Evolutionary conservation across 2,329 filamentous ascomycete species (phyloP).

Genomic region (Ophiostoma ulmi): DNA sequence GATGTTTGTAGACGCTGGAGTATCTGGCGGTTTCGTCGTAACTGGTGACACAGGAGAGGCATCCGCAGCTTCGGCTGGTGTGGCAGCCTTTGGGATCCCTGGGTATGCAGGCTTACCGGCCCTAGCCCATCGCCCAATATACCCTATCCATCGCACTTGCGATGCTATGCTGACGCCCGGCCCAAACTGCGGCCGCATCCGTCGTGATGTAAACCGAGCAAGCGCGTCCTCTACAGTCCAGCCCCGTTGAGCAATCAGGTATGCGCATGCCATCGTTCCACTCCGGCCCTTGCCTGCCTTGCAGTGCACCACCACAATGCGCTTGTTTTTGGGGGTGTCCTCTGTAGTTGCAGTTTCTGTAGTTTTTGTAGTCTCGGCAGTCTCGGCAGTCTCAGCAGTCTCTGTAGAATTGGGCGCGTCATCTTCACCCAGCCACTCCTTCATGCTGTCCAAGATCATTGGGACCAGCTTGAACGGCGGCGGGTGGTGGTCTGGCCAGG

Average conservation of each 20-base stretch:
- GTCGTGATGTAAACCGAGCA: conserved; percentile 63
- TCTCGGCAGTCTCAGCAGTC: too few species aligned
- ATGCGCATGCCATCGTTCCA: conserved; percentile 81
- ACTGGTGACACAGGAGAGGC: background rate
- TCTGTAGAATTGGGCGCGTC: background rate
- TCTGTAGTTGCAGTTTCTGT: conserved; percentile 38
- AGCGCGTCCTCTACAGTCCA: conserved; percentile 52
- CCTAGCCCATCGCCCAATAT: conserved; percentile 80
- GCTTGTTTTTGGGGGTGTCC: background rate
- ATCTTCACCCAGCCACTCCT: conserved; percentile 65
- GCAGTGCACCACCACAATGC: conserved; percentile 90
- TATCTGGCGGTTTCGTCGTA: background rate
- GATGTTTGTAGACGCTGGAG: background rate
- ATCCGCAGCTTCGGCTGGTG: background rate
- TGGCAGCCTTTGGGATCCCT: background rate
- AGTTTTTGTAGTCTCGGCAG: background rate
- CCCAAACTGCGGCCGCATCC: conserved; percentile 83
- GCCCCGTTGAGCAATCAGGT: conserved; percentile 79
- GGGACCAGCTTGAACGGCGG: conserved; percentile 88
- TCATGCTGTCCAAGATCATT: conserved; percentile 85
- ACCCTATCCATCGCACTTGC: conserved; percentile 79
- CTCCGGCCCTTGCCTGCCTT: conserved; percentile 95
- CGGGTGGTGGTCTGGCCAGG: conserved; percentile 95
- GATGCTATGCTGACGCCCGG: conserved; percentile 88
- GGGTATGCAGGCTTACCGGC: conserved; percentile 52